These are phyloP conservation scores for Talaromyces rugulosus DNA, from an alignment of 2,329 filamentous ascomycete species.

Conservation along the genomic window DNA sequence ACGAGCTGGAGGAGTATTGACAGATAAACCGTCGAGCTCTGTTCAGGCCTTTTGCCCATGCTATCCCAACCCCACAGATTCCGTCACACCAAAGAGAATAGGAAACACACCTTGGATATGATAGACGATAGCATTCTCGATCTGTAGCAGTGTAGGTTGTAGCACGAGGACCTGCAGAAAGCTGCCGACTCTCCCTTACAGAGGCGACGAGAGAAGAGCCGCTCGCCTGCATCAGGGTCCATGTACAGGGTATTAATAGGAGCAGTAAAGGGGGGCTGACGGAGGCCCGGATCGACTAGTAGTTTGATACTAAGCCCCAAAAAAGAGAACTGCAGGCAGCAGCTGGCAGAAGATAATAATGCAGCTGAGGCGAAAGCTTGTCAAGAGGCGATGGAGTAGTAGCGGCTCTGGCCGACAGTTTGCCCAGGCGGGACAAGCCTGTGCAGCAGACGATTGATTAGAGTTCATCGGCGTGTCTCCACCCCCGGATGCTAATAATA, in stretches of 20 bases:
- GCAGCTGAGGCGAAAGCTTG: not conserved
- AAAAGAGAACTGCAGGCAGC: not conserved
- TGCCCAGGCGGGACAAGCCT: not conserved
- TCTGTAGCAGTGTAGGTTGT: not conserved
- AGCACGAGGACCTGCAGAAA: not conserved
- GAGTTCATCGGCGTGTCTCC: not conserved
- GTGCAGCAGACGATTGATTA: not conserved
- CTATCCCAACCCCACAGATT: not conserved
- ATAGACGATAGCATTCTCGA: not conserved
- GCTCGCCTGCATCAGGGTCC: not conserved
- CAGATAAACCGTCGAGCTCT: not conserved
- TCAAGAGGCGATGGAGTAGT: not conserved
- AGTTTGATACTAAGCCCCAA: not conserved
- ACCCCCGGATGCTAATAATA: not conserved
- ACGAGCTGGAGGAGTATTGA: not conserved
- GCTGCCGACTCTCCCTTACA: not conserved
- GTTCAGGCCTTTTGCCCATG: not conserved
- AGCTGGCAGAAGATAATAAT: not conserved
- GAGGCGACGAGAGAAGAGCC: not conserved
- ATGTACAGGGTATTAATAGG: not conserved
- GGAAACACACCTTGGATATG: not conserved
- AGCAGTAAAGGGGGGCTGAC: not conserved
- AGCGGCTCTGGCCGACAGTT: not conserved
- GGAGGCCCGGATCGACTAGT: too few species aligned
- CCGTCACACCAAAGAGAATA: not conserved